Evolutionary conservation across 1,284 basidiomycete genomes (phyloP).

Genomic region (Moesziomyces parantarcticus): DNA sequence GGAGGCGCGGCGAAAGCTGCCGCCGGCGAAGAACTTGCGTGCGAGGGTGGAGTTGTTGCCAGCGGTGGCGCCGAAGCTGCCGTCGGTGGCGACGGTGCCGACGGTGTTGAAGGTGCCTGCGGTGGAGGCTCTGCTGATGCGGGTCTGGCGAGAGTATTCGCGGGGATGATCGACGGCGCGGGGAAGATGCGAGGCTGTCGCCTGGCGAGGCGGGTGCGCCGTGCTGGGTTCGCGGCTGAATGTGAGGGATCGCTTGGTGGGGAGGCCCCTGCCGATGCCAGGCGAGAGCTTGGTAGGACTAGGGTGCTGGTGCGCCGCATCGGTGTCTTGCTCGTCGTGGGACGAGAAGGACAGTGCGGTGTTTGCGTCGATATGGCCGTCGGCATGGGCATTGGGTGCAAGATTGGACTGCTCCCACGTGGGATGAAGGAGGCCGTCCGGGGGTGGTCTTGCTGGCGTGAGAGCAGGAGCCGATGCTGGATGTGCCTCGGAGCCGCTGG

Average conservation of each 20-base stretch:
- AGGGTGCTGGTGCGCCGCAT: background rate
- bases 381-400: background rate
- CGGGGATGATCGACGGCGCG: constrained; percentile 32
- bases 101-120: constrained; percentile 53
- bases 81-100: constrained; percentile 53
- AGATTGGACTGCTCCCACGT: constrained; percentile 22
- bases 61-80: constrained; percentile 49
- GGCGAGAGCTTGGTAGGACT: constrained; percentile 5
- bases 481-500: constrained; percentile 12
- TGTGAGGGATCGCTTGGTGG: constrained; percentile 33
- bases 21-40: constrained; percentile 26
- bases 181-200: constrained; percentile 10
- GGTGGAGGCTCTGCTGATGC: constrained; percentile 51
- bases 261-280: constrained; percentile 29
- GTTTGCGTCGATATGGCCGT: background rate
- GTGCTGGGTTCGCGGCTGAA: constrained; percentile 21
- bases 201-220: constrained; percentile 3
- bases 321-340: background rate
- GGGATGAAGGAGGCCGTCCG: constrained; percentile 25
- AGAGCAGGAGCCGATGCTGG: background rate
- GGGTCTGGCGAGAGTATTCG: constrained; percentile 49
- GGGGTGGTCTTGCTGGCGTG: background rate
- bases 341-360: too few relatives aligned
- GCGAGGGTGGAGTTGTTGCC: constrained; percentile 29
- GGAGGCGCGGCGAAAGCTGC: constrained; percentile 19